Conservation (phyloP, 1,284 basidiomycete species). For the Ganoderma sinense region DNA sequence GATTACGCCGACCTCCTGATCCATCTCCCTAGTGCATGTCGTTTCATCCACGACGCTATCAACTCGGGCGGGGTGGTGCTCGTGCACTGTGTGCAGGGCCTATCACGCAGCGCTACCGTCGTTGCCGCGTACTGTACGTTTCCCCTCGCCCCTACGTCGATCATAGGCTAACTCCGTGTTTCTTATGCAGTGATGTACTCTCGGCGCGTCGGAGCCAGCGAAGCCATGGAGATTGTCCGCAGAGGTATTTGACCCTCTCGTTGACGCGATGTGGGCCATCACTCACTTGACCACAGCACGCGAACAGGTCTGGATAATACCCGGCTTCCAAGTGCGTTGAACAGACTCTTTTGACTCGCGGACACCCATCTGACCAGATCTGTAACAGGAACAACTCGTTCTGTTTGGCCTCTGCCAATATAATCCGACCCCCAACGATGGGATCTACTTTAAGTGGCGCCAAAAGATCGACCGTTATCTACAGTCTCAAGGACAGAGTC, state of each 20-base stretch:
- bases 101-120: slow-evolving; percentile 83
- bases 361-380: neutral
- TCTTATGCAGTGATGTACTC: slow-evolving; percentile 73
- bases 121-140: slow-evolving; percentile 82
- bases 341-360: neutral
- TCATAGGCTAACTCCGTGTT: slow-evolving; percentile 18
- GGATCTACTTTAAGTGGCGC: slow-evolving; percentile 75
- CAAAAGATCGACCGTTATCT: slow-evolving; percentile 42
- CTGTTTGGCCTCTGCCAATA: slow-evolving; percentile 81
- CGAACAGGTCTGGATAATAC: slow-evolving; percentile 80
- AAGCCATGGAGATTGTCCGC: slow-evolving; percentile 69
- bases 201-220: slow-evolving; percentile 59
- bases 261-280: neutral
- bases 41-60: slow-evolving; percentile 82
- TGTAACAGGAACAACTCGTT: slow-evolving; percentile 70
- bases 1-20: slow-evolving; percentile 87
- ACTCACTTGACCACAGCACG: slow-evolving; percentile 54
- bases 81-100: slow-evolving; percentile 86
- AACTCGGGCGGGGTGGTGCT: slow-evolving; percentile 74
- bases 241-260: slow-evolving; percentile 50
- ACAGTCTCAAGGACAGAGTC: slow-evolving; percentile 25
- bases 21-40: slow-evolving; percentile 77
- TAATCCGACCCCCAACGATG: slow-evolving; percentile 63
- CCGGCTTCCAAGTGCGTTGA: slow-evolving; percentile 59
- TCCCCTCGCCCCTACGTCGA: neutral